Evolutionary conservation across 2,329 filamentous ascomycete species (phyloP), one percentile per base, ranked within the genome.

Genomic region (Aspergillus novoparasiticus): DNA sequence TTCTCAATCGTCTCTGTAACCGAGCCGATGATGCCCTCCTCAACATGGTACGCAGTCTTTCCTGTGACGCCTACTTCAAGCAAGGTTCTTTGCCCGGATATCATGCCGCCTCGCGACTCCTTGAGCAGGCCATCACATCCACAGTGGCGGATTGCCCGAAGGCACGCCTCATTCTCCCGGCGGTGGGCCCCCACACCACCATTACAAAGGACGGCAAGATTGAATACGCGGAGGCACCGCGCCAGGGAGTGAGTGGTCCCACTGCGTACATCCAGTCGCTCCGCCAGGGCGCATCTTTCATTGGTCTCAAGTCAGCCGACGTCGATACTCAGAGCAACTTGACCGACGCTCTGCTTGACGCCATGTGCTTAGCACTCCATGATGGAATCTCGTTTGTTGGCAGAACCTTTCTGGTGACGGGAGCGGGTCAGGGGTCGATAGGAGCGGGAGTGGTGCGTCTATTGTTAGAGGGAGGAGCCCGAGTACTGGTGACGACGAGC

Each of bases 321-420:
- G 87, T 94, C 67, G 93, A 93, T 68, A 94, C 95, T 68, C 91
- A 89, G 73, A 85, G 87, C 61, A 95, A 95, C 78, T 89, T 99
- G 64, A 95, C 89, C 53, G 99, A 96, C 84, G 87, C 93, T 36
- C 12, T 36, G 34, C 12, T 36, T 16, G 34, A 36, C 0, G 12
- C 34, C 12, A 36, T 36, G 34, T 16, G 34, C 34, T 36, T 36
- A 14, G 34, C 34, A 36, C 34, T 36, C 34, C 12, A 14, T 36
- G 12, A 36, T 36, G 34, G 34, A 16, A 36, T 36, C 34, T 36
- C 12, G 12, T 36, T 36, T 36, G 34, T 36, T 76, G 93, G 91
- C 81, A 98, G 97, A 85, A 92, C 97, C 75, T 94, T 92, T 56
- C 87, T 99, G 70, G 99, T 99, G 94, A 99, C 95, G 65, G 95